phyloP scores from a whole-genome alignment of 768 basidiomycete genomes.

The Sistotremastrum niveocremeum region DNA sequence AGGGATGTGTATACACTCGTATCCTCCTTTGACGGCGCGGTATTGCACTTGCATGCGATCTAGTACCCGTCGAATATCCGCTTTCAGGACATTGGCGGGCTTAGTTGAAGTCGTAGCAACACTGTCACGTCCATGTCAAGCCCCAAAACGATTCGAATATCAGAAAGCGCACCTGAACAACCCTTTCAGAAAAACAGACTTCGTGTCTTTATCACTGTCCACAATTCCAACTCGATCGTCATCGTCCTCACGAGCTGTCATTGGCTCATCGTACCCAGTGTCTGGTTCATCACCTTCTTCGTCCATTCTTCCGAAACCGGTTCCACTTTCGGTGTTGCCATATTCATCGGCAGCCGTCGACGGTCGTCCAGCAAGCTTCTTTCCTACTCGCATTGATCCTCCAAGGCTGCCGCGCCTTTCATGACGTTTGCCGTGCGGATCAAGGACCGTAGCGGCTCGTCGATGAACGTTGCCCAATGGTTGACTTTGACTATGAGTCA shows the following conservation, averaged over 20 bases:
- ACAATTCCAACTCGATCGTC: constrained; percentile 23
- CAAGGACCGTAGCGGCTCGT: constrained; percentile 65
- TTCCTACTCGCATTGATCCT: constrained; percentile 54
- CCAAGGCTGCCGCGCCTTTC: constrained; percentile 49
- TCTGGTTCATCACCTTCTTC: constrained; percentile 27
- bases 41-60: constrained; percentile 95
- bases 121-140: constrained; percentile 23
- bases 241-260: constrained; percentile 12
- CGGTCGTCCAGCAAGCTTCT: constrained; percentile 15
- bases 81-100: constrained; percentile 61
- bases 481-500: constrained; percentile 35
- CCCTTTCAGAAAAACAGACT: constrained; percentile 92
- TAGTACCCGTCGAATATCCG: constrained; percentile 75
- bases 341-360: constrained; percentile 6
- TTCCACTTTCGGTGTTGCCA: neutral
- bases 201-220: constrained; percentile 62
- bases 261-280: constrained; percentile 30
- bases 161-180: constrained; percentile 61
- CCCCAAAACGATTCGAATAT: neutral
- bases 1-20: constrained; percentile 91
- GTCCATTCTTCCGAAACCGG: constrained; percentile 33
- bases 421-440: constrained; percentile 39
- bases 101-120: constrained; percentile 95
- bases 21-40: constrained; percentile 78
- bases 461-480: constrained; percentile 49